phyloP scores from a whole-genome alignment of 1,284 basidiomycete species.

The Naganishia sp. region DNA sequence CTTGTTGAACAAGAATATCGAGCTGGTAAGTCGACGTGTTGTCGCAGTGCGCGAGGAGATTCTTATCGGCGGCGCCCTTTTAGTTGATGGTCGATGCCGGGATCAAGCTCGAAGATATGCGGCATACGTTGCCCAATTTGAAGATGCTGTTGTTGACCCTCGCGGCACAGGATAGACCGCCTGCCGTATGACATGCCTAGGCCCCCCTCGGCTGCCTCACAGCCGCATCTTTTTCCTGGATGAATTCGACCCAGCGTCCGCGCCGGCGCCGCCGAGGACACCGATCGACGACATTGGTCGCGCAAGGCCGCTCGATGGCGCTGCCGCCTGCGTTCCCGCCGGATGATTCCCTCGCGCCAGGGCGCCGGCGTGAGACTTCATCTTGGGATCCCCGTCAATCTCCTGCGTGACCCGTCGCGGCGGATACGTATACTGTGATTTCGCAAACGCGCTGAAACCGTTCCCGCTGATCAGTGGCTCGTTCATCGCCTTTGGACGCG shows the following conservation, averaged over 20 bases:
- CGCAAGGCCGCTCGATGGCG: neutral
- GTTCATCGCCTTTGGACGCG: too few species aligned
- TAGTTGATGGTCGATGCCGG: conserved; percentile 88
- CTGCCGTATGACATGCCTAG: neutral
- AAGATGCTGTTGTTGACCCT: conserved; percentile 90
- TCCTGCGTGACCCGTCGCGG: conserved; percentile 58
- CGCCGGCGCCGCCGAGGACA: conserved; percentile 4
- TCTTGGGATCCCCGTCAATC: conserved; percentile 56
- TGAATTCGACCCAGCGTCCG: neutral
- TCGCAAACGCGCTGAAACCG: conserved; percentile 41
- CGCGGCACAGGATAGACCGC: conserved; percentile 25
- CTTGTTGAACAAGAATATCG: conserved; percentile 94
- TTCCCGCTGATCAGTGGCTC: neutral
- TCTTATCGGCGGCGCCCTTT: neutral
- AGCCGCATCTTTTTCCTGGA: conserved; percentile 11
- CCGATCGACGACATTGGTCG: conserved; percentile 9
- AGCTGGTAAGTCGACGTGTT: conserved; percentile 65
- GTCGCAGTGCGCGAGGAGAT: neutral
- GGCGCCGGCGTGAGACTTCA: conserved; percentile 47
- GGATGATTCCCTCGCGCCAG: neutral
- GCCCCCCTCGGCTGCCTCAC: neutral
- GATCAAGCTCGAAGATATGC: conserved; percentile 83
- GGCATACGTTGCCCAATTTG: conserved; percentile 93
- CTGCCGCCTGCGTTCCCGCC: neutral
- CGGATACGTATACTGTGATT: conserved; percentile 55